Evolutionary conservation across 2,329 filamentous ascomycete species (phyloP).

Genomic region (Scytalidium lignicola): DNA sequence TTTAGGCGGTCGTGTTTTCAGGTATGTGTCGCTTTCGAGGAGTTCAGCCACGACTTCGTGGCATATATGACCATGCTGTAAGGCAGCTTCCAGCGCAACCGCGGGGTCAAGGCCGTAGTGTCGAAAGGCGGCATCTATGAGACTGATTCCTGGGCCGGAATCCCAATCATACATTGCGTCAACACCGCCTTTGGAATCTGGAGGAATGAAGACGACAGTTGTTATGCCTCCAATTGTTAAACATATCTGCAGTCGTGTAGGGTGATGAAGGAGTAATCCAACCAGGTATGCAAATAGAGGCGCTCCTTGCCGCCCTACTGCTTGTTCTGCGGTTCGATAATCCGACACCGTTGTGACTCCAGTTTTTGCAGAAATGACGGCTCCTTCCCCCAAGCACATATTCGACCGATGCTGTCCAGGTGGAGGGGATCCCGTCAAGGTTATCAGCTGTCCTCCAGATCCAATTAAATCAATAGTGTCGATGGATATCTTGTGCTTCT

Average conservation of each 20-base stretch:
- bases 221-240: slow-evolving; percentile 27
- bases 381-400: slow-evolving; percentile 28
- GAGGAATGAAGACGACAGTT: slow-evolving; percentile 25
- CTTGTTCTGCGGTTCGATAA: slow-evolving; percentile 28
- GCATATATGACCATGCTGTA: slow-evolving; percentile 23
- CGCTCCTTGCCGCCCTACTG: slow-evolving; percentile 28
- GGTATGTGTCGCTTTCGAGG: slow-evolving; percentile 20
- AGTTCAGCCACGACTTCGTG: slow-evolving; percentile 26
- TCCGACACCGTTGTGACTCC: slow-evolving; percentile 29
- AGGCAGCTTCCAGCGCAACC: slow-evolving; percentile 16
- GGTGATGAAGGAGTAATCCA: slow-evolving; percentile 25
- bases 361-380: slow-evolving; percentile 29
- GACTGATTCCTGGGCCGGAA: slow-evolving; percentile 25
- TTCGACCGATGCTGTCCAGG: slow-evolving; percentile 26
- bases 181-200: slow-evolving; percentile 25
- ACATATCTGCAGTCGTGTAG: slow-evolving; percentile 26
- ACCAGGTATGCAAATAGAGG: slow-evolving; percentile 27
- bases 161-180: slow-evolving; percentile 31
- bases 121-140: slow-evolving; percentile 26
- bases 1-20: slow-evolving; percentile 24
- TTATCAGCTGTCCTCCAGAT: slow-evolving; percentile 25
- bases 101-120: slow-evolving; percentile 24
- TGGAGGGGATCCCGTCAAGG: slow-evolving; percentile 22
- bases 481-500: slow-evolving; percentile 24
- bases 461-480: slow-evolving; percentile 28